Base-by-base conservation (phyloP, 208 protist genomes). In the Wallacemonas sp. region DNA sequence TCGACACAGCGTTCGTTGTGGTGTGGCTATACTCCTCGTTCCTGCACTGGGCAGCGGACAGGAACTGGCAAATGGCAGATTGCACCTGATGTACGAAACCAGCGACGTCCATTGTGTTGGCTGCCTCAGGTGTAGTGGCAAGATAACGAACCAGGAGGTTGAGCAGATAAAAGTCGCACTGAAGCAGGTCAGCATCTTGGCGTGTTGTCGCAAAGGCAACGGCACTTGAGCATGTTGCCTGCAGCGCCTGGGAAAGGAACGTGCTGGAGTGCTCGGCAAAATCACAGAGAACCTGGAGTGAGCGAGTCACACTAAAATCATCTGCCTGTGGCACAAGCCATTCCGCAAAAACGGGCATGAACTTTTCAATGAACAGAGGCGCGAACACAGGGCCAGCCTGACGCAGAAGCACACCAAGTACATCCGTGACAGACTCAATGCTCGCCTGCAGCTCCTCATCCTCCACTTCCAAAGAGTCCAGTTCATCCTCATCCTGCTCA, bases 401-500 rank as follows among this genome's bases (percentile, higher is more conserved):
- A 54, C 77, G 51, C 26, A 96, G 75, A 56, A 96, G 75, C 1
- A 84, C 84, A 39, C 84, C 88, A 46, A 94, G 61, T 24, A 93
- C 61, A 39, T 90, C 82, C 38, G 70, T 78, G 0, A 78, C 72
- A 19, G 84, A 79, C 14, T 69, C 56, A 39, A 96, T 89, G 66
- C 72, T 79, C 11, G 44, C n/a, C 55, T 94, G 72, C 31, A 85
- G 45, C 73, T 93, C 80, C 51, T 93, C 91, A 45, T 90, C 76
- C 70, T 87, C 78, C 36, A 75, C 71, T 45, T 89, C 70, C 12
- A 96, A 77, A 51, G 51, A 62, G 64, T 96, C 91, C 24, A 94
- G 61, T 67, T 93, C 88, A 54, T 96, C 91, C 68, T 96, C 91
- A 45, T 96, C 91, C 53, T 91, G 70, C 69, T 96, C 87, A 15